Evolutionary conservation across 148 eudicot species (phyloP).

Genomic region (Rhododendron griersonianum): DNA sequence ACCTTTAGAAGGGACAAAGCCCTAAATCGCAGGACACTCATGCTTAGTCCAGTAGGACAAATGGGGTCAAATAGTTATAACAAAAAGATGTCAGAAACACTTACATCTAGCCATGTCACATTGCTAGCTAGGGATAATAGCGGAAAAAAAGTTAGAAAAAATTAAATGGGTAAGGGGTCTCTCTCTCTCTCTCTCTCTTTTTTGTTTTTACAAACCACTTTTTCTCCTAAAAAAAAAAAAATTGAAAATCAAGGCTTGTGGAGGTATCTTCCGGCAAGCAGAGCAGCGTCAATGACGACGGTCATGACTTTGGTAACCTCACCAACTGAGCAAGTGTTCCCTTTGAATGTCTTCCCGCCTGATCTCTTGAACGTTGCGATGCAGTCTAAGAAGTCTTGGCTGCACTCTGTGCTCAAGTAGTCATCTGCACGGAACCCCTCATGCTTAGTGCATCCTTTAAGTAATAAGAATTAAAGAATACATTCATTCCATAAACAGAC

Average conservation of each 20-base stretch:
- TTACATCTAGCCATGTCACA: neutral
- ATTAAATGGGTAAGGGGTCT: neutral
- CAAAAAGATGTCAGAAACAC: neutral
- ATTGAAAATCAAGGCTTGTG: neutral
- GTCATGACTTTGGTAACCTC: conserved; percentile 43
- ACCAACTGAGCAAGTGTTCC: conserved; percentile 40
- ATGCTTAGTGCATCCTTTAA: neutral
- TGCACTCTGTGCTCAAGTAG: conserved; percentile 48
- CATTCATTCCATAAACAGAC: too few species aligned
- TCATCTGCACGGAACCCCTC: conserved; percentile 35
- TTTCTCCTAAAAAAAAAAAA: neutral
- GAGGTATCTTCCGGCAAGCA: conserved; percentile 40
- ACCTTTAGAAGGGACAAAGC: too few species aligned
- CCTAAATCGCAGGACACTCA: too few species aligned
- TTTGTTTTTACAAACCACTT: neutral
- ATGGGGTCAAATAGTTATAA: too few species aligned
- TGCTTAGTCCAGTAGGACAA: too few species aligned
- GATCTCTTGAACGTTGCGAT: conserved; percentile 29
- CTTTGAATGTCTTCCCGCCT: conserved; percentile 43
- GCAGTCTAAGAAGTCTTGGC: conserved; percentile 40
- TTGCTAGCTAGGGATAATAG: neutral
- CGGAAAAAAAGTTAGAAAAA: neutral
- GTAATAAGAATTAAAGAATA: too few species aligned
- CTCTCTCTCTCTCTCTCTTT: neutral
- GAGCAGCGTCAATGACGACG: conserved; percentile 51